Base-by-base conservation (phyloP, 768 basidiomycete genomes). In the Crucibulum laeve region DNA sequence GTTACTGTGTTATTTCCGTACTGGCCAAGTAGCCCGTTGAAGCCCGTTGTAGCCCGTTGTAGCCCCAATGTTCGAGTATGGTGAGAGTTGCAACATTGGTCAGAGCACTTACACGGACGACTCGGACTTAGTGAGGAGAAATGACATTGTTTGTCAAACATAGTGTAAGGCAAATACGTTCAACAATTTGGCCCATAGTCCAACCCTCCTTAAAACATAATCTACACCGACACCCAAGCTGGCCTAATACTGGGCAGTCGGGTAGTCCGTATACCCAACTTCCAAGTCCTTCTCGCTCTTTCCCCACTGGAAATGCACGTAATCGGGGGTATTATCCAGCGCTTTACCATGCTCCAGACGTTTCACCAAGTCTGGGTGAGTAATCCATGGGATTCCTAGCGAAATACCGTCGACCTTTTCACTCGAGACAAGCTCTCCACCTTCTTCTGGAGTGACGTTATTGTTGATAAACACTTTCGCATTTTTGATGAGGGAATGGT, bases 321-420 rank as follows among this genome's bases (percentile, higher is more conserved):
- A 39, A 24, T 50, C 46, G 11, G 48, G 46, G 1, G 26, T 18
- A 34, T 54, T 54, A 17, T 54, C 48, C n/a, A 54, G 37, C 1
- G 50, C 46, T 42, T 50, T 48, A 4, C 51, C 53, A 30, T 47
- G 43, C 15, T 21, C 25, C 25, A 38, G 2, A 39, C 34, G 17
- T 15, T n/a, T 23, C 38, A 52, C 62, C 13, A 73, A 46, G 48
- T 73, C 71, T 1, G 71, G 69, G 43, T 74, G 71, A 3, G 60
- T 54, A 33, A 73, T 60, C 50, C 55, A 70, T 36, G 55, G 48
- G 42, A 63, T 47, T 3, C 72, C 71, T 36, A 73, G 63, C 38
- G 59, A 53, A 6, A 66, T 58, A 1, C 58, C 70, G 38, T 70
- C 69, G 18, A 64, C 53, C 33, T 65, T 63, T 2, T 64, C 61